These are phyloP conservation scores for Stromatinia cepivora DNA, from an alignment of 2,329 filamentous ascomycete species.

Conservation along the genomic window DNA sequence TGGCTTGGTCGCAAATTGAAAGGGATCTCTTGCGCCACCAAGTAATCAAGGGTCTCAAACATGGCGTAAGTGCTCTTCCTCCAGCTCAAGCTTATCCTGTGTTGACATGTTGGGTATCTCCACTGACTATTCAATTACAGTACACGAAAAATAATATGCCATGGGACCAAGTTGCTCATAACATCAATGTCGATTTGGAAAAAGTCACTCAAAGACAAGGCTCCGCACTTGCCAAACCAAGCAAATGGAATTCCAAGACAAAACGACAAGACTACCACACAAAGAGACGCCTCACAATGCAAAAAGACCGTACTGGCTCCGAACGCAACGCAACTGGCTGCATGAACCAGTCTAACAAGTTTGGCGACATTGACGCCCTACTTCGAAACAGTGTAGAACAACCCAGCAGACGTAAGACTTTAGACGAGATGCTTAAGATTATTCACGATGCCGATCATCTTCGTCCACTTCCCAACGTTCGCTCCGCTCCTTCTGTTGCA, in stretches of 20 bases:
- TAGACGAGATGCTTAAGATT: background rate
- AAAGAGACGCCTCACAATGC: background rate
- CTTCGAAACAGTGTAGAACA: conserved; percentile 6
- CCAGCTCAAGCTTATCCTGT: too few relatives aligned
- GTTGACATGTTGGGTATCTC: background rate
- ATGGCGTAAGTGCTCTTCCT: background rate
- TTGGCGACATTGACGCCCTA: background rate
- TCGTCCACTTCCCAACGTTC: background rate
- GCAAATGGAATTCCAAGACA: conserved; percentile 1
- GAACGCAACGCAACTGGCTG: background rate
- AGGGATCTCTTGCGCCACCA: conserved; percentile 17
- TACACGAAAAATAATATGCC: conserved; percentile 12
- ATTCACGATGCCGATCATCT: background rate
- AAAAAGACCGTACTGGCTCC: conserved; percentile 1
- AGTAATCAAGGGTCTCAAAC: background rate
- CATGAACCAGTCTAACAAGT: conserved; percentile 12
- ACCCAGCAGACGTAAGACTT: background rate
- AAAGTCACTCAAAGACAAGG: background rate
- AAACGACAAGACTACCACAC: background rate
- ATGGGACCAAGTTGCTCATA: conserved; percentile 19
- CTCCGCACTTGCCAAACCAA: background rate
- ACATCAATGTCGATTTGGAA: conserved; percentile 11
- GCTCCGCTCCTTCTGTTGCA: background rate
- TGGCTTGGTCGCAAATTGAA: conserved; percentile 22
- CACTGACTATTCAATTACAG: background rate